Evolutionary conservation across 164 flowering plant species (phyloP), one percentile per base, ranked within the genome.

Genomic region (Liquidambar formosana): DNA sequence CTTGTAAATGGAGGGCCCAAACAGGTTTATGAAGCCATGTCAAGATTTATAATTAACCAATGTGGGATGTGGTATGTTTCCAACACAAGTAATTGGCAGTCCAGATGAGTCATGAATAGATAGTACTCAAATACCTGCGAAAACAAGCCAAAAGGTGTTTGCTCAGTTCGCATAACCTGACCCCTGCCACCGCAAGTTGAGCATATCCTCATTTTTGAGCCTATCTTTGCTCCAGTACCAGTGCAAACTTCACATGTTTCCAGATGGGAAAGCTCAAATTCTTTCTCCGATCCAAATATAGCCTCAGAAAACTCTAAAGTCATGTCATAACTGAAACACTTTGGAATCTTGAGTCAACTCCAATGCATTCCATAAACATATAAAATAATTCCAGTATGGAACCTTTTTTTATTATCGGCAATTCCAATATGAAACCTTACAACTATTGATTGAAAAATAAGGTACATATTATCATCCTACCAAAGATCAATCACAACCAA

Each of bases 121-220:
- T 14, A 60, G 47, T 8, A 15, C 61, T n/a, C 38, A 54, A 46
- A 45, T 73, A 94, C 99, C 97, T 93, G 99, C 12, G 97, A 95
- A 75, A 93, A 95, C 80, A 92, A 57, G 68, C 99, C 99, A 77
- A 95, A 95, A 65, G 99, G 97, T 71, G 99, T 95, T 82, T 93
- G 97, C 80, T 95, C 99, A 49, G 99, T 95, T 77, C 97, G 86
- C 97, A 95, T 92, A 71, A 95, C 99, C 78, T 95, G 99, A 70
- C 99, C 99, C 77, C 97, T 82, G 69, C 99, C 99, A 53, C 99
- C 99, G 81, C 99, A 95, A 15, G 96, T 88, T 72, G 97, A 86
- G 83, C 97, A 92, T 78, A 95, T 84, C 72, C 97, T 89, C 93
- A 75, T 88, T 83, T 89, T 93, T 62, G 97, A 91, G 15, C 99